These are phyloP conservation scores for Globisporangium mamillatum DNA, from an alignment of 352 stramenopile species.

Conservation along the genomic window DNA sequence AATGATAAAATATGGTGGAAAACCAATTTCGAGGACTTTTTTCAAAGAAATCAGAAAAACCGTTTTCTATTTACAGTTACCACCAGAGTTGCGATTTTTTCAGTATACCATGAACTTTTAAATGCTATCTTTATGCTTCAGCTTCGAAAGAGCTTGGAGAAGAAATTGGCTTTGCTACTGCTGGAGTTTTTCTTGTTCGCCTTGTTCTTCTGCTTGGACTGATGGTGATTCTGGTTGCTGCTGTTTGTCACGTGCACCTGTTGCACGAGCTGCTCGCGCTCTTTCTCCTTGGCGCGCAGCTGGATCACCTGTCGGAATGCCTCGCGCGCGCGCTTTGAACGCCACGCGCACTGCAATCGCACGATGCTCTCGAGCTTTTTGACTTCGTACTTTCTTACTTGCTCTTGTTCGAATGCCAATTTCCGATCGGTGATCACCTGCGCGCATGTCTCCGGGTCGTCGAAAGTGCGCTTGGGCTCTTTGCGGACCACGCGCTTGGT, in stretches of 20 bases:
- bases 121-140: not conserved
- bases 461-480: constrained; percentile 27
- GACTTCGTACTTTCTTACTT: constrained; percentile 32
- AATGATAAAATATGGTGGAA: not conserved
- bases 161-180: not conserved
- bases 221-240: not conserved
- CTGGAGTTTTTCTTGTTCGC: not conserved
- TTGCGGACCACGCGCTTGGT: constrained; percentile 41
- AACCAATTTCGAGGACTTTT: not conserved
- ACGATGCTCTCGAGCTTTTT: constrained; percentile 56
- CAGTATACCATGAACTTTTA: not conserved
- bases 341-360: constrained; percentile 75
- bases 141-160: constrained; percentile 1
- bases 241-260: constrained; percentile 17
- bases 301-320: constrained; percentile 55
- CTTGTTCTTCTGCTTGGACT: not conserved
- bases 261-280: constrained; percentile 39
- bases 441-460: constrained; percentile 25
- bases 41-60: not conserved
- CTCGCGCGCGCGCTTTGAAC: constrained; percentile 57
- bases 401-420: constrained; percentile 29
- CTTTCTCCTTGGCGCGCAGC: constrained; percentile 62
- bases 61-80: not conserved
- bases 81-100: not conserved
- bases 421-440: constrained; percentile 43